Conservation (phyloP, 192 early-diverging fungal species). For the Coemansia sp. region DNA sequence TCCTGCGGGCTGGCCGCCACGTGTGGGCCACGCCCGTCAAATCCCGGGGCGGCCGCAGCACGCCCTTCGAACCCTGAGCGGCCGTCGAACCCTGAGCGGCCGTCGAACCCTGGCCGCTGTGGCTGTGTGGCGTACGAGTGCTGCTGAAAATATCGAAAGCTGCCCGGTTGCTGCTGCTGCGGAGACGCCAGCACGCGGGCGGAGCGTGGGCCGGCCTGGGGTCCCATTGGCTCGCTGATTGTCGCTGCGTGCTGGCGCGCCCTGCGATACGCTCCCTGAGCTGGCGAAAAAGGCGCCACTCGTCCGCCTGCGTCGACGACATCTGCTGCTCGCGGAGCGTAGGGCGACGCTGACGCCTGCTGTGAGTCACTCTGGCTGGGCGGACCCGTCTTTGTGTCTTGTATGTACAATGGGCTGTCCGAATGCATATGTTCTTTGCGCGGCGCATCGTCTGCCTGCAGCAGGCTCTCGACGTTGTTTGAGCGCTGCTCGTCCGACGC, state of each 20-base stretch:
- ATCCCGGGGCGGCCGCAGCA: neutral
- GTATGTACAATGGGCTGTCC: constrained; percentile 21
- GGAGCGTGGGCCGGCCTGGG: constrained; percentile 19
- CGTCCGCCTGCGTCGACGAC: constrained; percentile 4
- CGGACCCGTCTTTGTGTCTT: constrained; percentile 1
- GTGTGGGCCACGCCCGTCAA: constrained; percentile 12
- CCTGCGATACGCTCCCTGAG: constrained; percentile 19
- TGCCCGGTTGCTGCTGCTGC: constrained; percentile 24
- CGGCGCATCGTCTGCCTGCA: constrained; percentile 15
- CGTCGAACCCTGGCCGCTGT: neutral
- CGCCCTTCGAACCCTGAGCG: neutral
- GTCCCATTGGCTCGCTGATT: constrained; percentile 46
- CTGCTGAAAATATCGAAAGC: constrained; percentile 37
- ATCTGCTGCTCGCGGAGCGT: constrained; percentile 6
- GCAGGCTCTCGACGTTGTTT: constrained; percentile 28
- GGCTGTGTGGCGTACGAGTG: constrained; percentile 13
- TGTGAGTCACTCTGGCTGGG: constrained; percentile 1
- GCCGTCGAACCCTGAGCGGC: neutral
- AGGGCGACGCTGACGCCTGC: constrained; percentile 20
- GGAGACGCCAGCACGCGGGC: constrained; percentile 11
- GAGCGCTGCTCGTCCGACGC: constrained; percentile 17
- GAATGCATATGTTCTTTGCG: constrained; percentile 17
- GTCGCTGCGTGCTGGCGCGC: constrained; percentile 50
- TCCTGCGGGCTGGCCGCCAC: constrained; percentile 15
- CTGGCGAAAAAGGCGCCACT: constrained; percentile 9